Evolutionary conservation across 768 basidiomycete species (phyloP).

Genomic region (Mycena belliarum): DNA sequence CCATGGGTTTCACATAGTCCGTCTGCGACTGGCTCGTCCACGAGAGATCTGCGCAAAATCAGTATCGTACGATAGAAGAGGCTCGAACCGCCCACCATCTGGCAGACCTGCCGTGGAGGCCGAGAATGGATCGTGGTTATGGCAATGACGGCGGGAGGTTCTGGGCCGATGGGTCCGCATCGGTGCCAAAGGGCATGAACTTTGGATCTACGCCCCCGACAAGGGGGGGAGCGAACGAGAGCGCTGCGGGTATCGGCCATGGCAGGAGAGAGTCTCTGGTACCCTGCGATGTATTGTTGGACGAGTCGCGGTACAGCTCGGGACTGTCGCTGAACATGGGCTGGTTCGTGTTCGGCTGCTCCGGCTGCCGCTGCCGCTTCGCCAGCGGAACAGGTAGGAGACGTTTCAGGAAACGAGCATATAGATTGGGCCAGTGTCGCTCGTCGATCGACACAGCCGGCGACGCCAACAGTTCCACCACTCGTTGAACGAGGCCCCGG

Average conservation of each 20-base stretch:
- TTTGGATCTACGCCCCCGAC: slow-evolving; percentile 42
- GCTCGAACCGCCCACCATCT: slow-evolving; percentile 51
- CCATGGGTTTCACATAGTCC: slow-evolving; percentile 8
- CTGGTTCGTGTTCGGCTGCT: slow-evolving; percentile 24
- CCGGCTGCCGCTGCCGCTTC: slow-evolving; percentile 21
- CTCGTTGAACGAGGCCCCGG: slow-evolving; percentile 59
- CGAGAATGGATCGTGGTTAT: slow-evolving; percentile 59
- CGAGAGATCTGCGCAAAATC: slow-evolving; percentile 28
- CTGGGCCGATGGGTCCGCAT: slow-evolving; percentile 26
- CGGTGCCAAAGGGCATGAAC: slow-evolving; percentile 31
- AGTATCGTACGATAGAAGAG: neutral
- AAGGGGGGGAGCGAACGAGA: slow-evolving; percentile 45
- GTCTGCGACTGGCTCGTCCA: slow-evolving; percentile 36
- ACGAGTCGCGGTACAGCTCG: slow-evolving; percentile 34
- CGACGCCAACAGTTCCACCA: slow-evolving; percentile 66
- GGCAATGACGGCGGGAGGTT: slow-evolving; percentile 58
- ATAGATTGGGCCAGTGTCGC: slow-evolving; percentile 77
- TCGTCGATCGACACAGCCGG: slow-evolving; percentile 81
- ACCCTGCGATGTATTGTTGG: too few relatives aligned
- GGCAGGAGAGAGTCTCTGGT: slow-evolving; percentile 43
- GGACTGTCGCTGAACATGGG: slow-evolving; percentile 22
- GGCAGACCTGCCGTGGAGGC: slow-evolving; percentile 55
- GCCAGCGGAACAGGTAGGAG: slow-evolving; percentile 63
- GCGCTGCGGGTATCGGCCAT: slow-evolving; percentile 44
- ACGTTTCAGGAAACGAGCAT: slow-evolving; percentile 75